Conservation (phyloP, 257 asterid species). For the Nicotiana attenuata region DNA sequence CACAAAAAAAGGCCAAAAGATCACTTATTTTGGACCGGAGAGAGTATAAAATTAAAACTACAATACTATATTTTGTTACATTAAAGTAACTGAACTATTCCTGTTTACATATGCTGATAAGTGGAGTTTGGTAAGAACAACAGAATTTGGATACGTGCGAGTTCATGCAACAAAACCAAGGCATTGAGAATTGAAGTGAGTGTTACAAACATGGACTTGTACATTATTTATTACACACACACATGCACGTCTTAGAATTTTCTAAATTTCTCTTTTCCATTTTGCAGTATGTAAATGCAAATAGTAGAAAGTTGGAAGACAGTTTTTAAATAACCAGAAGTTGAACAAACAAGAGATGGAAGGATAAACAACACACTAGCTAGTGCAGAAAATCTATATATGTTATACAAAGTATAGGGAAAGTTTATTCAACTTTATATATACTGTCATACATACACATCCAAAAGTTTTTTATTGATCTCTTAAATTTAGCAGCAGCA, state of each 20-base stretch:
- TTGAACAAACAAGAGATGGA: background rate
- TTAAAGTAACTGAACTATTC: too few species aligned
- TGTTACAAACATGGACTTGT: too few species aligned
- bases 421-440: background rate
- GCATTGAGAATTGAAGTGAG: too few species aligned
- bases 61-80: too few species aligned
- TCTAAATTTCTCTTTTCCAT: background rate
- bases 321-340: slow-evolving; percentile 46
- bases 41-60: too few species aligned
- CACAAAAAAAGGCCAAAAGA: too few species aligned
- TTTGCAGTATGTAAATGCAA: slow-evolving; percentile 64
- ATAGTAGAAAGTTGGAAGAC: slow-evolving; percentile 43
- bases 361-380: background rate
- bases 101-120: too few species aligned
- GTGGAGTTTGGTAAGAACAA: too few species aligned
- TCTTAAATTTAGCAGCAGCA: background rate
- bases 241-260: background rate
- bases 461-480: background rate
- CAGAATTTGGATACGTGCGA: too few species aligned
- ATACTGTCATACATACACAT: background rate
- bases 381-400: slow-evolving; percentile 14
- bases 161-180: too few species aligned
- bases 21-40: too few species aligned
- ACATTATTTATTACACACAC: background rate
- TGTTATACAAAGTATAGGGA: background rate